phyloP scores from a whole-genome alignment of 2,329 filamentous ascomycete species.

The Fusarium sp. region DNA sequence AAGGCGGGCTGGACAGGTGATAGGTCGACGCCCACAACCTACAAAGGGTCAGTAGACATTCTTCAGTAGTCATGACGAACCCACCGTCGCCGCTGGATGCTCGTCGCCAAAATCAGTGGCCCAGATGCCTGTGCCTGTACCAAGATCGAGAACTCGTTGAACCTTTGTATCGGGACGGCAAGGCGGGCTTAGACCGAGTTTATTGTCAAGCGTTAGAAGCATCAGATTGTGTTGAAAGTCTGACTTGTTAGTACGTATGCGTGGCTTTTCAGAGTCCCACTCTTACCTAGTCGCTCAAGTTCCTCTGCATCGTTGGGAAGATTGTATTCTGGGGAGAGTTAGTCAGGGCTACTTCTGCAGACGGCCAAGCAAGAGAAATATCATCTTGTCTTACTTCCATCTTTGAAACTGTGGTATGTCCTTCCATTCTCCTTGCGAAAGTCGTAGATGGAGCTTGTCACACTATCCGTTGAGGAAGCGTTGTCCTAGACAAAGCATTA shows the following conservation, averaged over 20 bases:
- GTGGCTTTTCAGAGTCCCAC: accelerated
- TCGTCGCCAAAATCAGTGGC: conserved; percentile 25
- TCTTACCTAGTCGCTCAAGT: conserved; percentile 14
- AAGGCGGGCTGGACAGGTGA: conserved; percentile 20
- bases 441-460: conserved; percentile 22
- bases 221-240: conserved; percentile 26
- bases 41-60: not conserved
- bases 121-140: conserved; percentile 25
- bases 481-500: not conserved
- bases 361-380: not conserved
- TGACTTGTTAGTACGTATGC: not conserved
- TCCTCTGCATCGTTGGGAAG: conserved; percentile 20
- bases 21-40: conserved; percentile 26
- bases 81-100: conserved; percentile 7
- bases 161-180: not conserved
- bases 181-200: conserved; percentile 18
- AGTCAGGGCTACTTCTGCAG: accelerated
- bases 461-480: conserved; percentile 21
- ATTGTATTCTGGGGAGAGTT: conserved; percentile 9
- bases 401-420: conserved; percentile 23
- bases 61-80: accelerated
- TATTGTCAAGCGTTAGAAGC: conserved; percentile 15
- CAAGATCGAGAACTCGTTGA: conserved; percentile 22
- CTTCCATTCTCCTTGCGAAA: conserved; percentile 21
- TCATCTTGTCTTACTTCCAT: conserved; percentile 5